A percentile compares a stretch with the other conserved stretches of the same genome.
Evolutionary conservation across 2,329 filamentous ascomycete genomes (phyloP).

Genomic region (Aspergillus terreus): DNA sequence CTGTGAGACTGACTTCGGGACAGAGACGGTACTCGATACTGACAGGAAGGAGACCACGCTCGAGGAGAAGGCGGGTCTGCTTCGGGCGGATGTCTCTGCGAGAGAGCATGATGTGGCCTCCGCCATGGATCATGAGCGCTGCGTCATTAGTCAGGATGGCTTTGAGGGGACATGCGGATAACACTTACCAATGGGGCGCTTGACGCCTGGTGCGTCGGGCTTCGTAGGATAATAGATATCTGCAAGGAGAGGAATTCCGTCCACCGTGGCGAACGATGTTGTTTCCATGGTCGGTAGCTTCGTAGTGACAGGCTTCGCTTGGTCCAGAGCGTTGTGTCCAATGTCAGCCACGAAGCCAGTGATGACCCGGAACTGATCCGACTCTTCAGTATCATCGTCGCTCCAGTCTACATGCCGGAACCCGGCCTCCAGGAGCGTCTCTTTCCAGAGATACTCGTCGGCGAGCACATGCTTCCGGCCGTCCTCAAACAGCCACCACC

Average conservation of each 20-base stretch:
- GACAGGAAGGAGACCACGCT: conserved; percentile 43
- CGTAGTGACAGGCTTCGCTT: not conserved
- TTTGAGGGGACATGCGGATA: not conserved
- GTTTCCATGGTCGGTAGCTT: not conserved
- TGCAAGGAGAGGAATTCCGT: not conserved
- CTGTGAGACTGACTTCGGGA: too few species aligned
- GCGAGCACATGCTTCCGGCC: conserved; percentile 24
- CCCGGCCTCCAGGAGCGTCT: conserved; percentile 18
- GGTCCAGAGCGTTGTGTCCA: too few species aligned
- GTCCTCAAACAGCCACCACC: conserved; percentile 36
- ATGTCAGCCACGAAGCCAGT: not conserved
- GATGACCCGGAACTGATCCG: not conserved
- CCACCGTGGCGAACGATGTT: not conserved
- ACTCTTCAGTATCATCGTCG: conserved; percentile 1
- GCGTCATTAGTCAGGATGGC: not conserved
- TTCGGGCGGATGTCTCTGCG: conserved; percentile 6
- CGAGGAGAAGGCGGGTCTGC: conserved; percentile 39
- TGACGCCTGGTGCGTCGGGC: conserved; percentile 10
- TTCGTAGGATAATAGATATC: not conserved
- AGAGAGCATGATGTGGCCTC: conserved; percentile 11
- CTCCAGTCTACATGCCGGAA: conserved; percentile 29
- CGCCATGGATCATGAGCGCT: conserved; percentile 18
- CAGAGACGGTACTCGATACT: conserved; percentile 17
- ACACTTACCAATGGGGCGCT: not conserved
- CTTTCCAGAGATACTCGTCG: conserved; percentile 15